Evolutionary conservation across 495 filamentous ascomycete genomes (phyloP).

Genomic region (Hypoxylon subgilvum): DNA sequence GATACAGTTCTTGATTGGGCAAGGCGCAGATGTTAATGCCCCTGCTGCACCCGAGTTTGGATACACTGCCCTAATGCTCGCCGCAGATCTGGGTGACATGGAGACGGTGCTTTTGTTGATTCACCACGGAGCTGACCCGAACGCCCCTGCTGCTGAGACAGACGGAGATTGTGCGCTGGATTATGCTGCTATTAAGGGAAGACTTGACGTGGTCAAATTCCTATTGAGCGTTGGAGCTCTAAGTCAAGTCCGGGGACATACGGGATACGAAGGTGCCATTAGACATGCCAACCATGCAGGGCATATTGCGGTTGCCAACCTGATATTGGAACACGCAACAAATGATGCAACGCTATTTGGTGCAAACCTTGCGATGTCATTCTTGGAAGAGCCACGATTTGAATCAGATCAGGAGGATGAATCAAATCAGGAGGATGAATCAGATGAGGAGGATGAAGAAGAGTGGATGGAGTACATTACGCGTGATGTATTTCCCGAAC

Average conservation of each 20-base stretch:
- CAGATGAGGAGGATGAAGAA: no score
- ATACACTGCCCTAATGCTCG: slow-evolving; percentile 10
- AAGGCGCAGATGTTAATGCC: slow-evolving; percentile 22
- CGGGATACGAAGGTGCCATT: slow-evolving; percentile 26
- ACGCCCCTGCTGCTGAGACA: slow-evolving; percentile 1
- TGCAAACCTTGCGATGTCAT: slow-evolving; percentile 10
- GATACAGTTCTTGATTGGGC: slow-evolving; percentile 11
- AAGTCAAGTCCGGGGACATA: slow-evolving; percentile 13
- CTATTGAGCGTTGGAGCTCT: slow-evolving; percentile 22
- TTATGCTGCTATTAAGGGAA: slow-evolving; percentile 2
- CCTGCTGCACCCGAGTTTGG: background rate
- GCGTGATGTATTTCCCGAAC: no score
- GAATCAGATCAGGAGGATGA: no score
- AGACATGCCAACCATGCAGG: no score
- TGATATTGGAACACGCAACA: slow-evolving; percentile 4
- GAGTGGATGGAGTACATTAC: no score
- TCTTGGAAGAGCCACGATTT: background rate
- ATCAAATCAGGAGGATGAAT: no score
- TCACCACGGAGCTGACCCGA: slow-evolving; percentile 25
- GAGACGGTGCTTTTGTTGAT: slow-evolving; percentile 25
- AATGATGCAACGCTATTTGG: background rate
- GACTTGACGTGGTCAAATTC: slow-evolving; percentile 26
- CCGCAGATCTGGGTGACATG: slow-evolving; percentile 2
- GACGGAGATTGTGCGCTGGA: slow-evolving; percentile 1
- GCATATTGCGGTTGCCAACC: slow-evolving; percentile 2